A percentile compares a stretch with the other conserved stretches of the same genome.
These are phyloP conservation scores for Pyrenochaeta sp. DNA, from an alignment of 2,329 filamentous ascomycete genomes.

Conservation along the genomic window DNA sequence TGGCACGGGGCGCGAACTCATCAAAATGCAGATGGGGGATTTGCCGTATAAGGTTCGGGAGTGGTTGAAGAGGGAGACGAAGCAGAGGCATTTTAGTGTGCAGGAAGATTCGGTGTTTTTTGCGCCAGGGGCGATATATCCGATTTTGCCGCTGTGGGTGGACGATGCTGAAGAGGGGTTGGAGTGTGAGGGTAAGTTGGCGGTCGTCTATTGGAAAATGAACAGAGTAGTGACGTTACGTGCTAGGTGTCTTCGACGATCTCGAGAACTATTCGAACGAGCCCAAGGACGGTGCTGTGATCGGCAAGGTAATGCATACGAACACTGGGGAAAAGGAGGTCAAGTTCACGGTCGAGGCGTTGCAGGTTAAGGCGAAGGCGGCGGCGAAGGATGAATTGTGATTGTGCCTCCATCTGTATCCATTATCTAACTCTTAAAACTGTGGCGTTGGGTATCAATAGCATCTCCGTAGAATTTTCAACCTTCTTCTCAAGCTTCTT, in stretches of 20 bases:
- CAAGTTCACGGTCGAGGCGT: constrained; percentile 42
- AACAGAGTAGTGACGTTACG: constrained; percentile 9
- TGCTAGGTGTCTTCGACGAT: constrained; percentile 40
- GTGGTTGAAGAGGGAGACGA: constrained; percentile 60
- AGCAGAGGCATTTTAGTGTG: constrained; percentile 51
- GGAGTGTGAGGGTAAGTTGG: constrained; percentile 52
- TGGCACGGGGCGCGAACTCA: constrained; percentile 58
- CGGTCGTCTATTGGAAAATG: too few species aligned
- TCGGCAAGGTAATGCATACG: constrained; percentile 39
- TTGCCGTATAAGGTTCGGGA: constrained; percentile 53
- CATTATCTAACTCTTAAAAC: background rate
- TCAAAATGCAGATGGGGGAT: constrained; percentile 58
- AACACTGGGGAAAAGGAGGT: constrained; percentile 36
- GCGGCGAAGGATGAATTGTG: constrained; percentile 38
- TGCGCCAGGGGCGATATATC: constrained; percentile 62
- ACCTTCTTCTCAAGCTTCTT: constrained; percentile 14
- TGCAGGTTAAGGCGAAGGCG: constrained; percentile 30
- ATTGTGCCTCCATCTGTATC: background rate
- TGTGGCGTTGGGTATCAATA: constrained; percentile 1
- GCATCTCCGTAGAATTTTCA: background rate
- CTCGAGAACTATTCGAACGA: constrained; percentile 43
- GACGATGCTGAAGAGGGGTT: constrained; percentile 49
- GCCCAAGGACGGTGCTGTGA: constrained; percentile 38
- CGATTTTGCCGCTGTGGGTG: constrained; percentile 60
- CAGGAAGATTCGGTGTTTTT: constrained; percentile 60